Base-by-base conservation (phyloP, 371 early-diverging fungal genomes). In the Mucor indicus region DNA sequence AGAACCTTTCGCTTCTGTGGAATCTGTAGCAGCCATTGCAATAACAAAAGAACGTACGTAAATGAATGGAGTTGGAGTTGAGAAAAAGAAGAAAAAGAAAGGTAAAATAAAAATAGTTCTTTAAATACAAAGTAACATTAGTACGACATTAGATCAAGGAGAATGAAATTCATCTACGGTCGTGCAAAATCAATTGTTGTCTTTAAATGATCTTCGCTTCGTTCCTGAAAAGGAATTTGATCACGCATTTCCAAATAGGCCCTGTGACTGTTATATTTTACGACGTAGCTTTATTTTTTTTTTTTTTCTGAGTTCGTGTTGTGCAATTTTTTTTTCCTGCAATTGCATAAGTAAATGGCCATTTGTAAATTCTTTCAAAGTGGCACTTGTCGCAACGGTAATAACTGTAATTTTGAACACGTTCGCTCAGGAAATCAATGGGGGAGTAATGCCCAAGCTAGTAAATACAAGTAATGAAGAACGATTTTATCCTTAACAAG, bases 281-380 rank as follows among this genome's bases (percentile, higher is more conserved):
- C 29, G 11, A 5, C 11, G 19, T 6, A 7, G 21, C 44, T 30
- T 38, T 29, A 13, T 15, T 38, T 17, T 47, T 13, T 38, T 20
- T 29, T 38, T 25, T 3, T 45, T 20, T 30, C 16, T 30, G 22
- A 22, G 16, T 36, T 33, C 25, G 12, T 32, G 24, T 21, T 8
- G n/a, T 15, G 9, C 21, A 17, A 20, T 50, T 36, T 27, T 23
- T 24, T 6, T 16, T 44, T 33, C 12, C 29, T 17, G 7, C 29
- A 31, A 30, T 21, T 27, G 1, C 16, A 10, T 10, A 13, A 27
- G 38, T 3, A 24, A n/a, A 71, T 72, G 72, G 50, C 48, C 23
- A 22, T 72, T 27, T 81, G 82, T 46, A 61, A 66, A 43, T 79
- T 65, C 50, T 81, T 69, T 43, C 67, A 55, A 35, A 50, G 62